phyloP scores from a whole-genome alignment of 371 early-diverging fungal genomes.

The Lichtheimia ornata region DNA sequence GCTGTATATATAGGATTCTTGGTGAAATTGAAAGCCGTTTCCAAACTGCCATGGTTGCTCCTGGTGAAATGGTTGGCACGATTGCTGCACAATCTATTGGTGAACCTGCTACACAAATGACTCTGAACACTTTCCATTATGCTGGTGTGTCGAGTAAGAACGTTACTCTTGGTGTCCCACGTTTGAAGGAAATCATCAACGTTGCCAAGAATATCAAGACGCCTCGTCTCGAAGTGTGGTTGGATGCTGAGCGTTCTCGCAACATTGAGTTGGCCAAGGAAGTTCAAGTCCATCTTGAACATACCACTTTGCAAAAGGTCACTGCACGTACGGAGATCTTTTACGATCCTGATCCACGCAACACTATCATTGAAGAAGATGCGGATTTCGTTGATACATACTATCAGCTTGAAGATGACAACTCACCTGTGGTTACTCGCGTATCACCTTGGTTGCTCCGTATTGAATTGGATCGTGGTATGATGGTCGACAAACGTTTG shows the following conservation, averaged over 20 bases:
- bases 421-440: slow-evolving; percentile 48
- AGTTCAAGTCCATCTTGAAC: slow-evolving; percentile 91
- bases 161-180: slow-evolving; percentile 99
- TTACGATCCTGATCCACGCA: slow-evolving; percentile 95
- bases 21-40: slow-evolving; percentile 93
- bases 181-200: slow-evolving; percentile 99
- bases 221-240: slow-evolving; percentile 89
- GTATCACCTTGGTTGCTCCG: slow-evolving; percentile 97
- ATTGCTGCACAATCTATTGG: slow-evolving; percentile 99
- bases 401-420: slow-evolving; percentile 86
- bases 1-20: slow-evolving; percentile 55
- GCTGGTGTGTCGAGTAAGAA: slow-evolving; percentile 99
- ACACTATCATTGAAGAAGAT: slow-evolving; percentile 92
- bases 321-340: slow-evolving; percentile 90
- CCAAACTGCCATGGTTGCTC: slow-evolving; percentile 87
- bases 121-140: slow-evolving; percentile 99
- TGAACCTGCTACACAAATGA: slow-evolving; percentile 99
- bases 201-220: slow-evolving; percentile 98
- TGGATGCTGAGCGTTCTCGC: slow-evolving; percentile 75
- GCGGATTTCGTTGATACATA: slow-evolving; percentile 91
- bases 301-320: slow-evolving; percentile 88
- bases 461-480: slow-evolving; percentile 85
- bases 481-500: slow-evolving; percentile 91
- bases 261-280: slow-evolving; percentile 89
- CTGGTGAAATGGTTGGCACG: slow-evolving; percentile 99